These are phyloP conservation scores for Neurospora sp. DNA, from an alignment of 495 filamentous ascomycete species.

Conservation along the genomic window DNA sequence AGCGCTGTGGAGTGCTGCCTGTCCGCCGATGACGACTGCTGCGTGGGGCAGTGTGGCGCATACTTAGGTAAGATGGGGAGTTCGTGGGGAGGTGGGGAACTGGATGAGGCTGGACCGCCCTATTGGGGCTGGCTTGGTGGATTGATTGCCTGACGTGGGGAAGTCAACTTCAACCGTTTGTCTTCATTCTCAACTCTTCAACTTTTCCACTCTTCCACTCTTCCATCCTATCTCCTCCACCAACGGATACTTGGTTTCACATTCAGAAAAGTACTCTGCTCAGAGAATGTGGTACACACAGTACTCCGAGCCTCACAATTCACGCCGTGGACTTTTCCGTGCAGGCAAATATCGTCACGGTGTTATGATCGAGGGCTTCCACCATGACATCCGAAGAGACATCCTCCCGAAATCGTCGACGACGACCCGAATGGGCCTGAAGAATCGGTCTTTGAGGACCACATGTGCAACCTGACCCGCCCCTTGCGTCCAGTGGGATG, in stretches of 20 bases:
- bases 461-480: neutral
- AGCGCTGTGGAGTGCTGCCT: neutral
- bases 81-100: neutral
- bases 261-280: no score
- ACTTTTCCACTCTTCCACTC: no score
- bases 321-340: neutral
- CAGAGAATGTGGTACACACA: no score
- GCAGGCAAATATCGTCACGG: neutral
- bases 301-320: neutral
- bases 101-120: neutral
- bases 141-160: neutral
- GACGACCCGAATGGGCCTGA: no score
- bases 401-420: no score
- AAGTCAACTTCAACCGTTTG: neutral
- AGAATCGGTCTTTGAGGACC: neutral
- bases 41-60: neutral
- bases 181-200: no score
- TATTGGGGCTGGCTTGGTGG: neutral
- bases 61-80: neutral
- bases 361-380: neutral
- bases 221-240: no score
- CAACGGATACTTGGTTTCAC: no score
- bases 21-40: neutral
- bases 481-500: neutral
- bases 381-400: neutral